Evolutionary conservation across 805 yeast genomes (phyloP).

Genomic region (Candida silvicultrix): DNA sequence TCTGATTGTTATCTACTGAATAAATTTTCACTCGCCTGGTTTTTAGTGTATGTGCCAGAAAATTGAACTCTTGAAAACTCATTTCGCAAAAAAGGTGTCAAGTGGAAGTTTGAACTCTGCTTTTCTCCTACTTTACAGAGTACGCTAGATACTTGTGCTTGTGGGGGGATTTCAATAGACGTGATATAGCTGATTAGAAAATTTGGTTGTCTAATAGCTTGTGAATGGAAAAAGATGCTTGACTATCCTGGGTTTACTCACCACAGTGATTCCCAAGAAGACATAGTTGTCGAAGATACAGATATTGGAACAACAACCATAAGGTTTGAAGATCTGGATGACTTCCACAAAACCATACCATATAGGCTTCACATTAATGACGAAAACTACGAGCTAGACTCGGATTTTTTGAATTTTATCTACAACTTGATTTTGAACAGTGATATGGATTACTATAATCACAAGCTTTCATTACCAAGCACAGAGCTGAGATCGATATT

Average conservation of each 20-base stretch:
- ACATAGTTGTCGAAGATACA: not conserved
- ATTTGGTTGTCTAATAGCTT: too few species aligned
- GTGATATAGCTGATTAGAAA: too few species aligned
- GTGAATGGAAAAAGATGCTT: too few species aligned
- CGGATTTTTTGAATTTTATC: slow-evolving; percentile 5
- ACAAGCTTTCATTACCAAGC: not conserved
- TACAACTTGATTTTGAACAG: slow-evolving; percentile 1
- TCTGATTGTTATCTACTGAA: too few species aligned
- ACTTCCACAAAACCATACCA: not conserved
- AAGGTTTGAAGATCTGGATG: not conserved
- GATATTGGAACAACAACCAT: not conserved
- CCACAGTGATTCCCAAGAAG: not conserved
- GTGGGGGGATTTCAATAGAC: too few species aligned
- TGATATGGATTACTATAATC: not conserved
- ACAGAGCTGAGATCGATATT: slow-evolving; percentile 1
- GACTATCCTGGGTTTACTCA: not conserved
- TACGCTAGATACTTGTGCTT: too few species aligned
- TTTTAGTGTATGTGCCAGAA: not conserved
- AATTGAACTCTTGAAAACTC: not conserved
- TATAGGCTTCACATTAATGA: slow-evolving; percentile 2
- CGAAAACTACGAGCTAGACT: slow-evolving; percentile 4
- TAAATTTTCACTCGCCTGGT: not conserved
- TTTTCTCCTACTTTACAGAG: too few species aligned
- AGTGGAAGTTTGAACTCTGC: not conserved
- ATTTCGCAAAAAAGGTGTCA: not conserved